Percentiles rank a stretch among this genome's conserved stretches.
Evolutionary conservation across 768 basidiomycete genomes (phyloP).

Genomic region (Tulasnella sp.): DNA sequence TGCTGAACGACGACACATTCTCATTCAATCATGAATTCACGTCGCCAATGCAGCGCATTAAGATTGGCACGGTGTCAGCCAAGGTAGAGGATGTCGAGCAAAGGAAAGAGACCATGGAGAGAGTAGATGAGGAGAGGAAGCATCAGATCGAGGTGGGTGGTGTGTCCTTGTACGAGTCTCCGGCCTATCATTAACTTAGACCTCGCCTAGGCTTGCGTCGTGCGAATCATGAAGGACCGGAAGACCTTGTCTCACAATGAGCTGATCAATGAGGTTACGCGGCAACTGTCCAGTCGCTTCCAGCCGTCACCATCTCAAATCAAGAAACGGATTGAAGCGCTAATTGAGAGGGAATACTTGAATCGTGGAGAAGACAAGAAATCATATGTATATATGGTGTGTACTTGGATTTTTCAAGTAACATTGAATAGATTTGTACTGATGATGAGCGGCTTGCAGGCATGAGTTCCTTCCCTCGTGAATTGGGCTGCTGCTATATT

Average conservation of each 20-base stretch:
- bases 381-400: constrained; percentile 71
- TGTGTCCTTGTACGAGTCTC: neutral
- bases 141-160: constrained; percentile 75
- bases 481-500: too few species aligned
- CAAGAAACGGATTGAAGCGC: constrained; percentile 84
- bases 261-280: constrained; percentile 80
- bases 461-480: too few species aligned
- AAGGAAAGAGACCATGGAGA: constrained; percentile 77
- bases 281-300: constrained; percentile 76
- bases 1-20: constrained; percentile 66
- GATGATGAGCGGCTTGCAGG: too few species aligned
- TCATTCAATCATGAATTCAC: constrained; percentile 80
- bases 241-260: constrained; percentile 84
- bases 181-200: neutral
- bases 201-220: constrained; percentile 76
- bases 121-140: constrained; percentile 83
- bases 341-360: constrained; percentile 97
- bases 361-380: constrained; percentile 80
- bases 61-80: constrained; percentile 80
- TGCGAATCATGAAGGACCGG: constrained; percentile 93
- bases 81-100: constrained; percentile 82
- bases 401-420: constrained; percentile 15
- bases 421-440: neutral
- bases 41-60: constrained; percentile 76
- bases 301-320: constrained; percentile 73